A percentile compares a stretch with the other conserved stretches of the same genome.
Evolutionary conservation across 2,329 filamentous ascomycete species (phyloP).

Genomic region (Teratosphaeria viscida): DNA sequence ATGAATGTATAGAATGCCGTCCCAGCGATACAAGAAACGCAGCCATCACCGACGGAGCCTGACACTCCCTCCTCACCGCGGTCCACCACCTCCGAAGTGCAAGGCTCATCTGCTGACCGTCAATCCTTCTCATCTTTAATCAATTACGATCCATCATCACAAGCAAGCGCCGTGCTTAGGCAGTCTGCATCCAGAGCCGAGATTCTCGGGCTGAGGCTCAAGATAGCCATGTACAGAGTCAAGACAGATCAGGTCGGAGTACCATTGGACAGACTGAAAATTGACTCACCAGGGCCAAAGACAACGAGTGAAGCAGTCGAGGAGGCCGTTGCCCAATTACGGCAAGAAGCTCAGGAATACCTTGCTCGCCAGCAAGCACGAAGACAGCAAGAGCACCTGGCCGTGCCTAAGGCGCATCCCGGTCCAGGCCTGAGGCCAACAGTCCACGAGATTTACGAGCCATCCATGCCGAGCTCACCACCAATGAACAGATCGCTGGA

Average conservation of each 20-base stretch:
- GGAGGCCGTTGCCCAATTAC: conserved; percentile 17
- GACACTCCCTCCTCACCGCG: conserved; percentile 16
- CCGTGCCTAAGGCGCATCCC: background rate
- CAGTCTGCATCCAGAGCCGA: conserved; percentile 36
- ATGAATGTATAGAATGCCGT: background rate
- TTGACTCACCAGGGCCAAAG: conserved; percentile 1
- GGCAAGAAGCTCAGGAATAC: conserved; percentile 10
- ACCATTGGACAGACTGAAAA: conserved; percentile 35
- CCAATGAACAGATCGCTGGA: conserved; percentile 19
- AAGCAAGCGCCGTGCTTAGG: conserved; percentile 10
- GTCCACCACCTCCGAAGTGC: conserved; percentile 12
- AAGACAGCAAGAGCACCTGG: background rate
- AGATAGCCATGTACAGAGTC: conserved; percentile 65
- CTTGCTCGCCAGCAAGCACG: background rate
- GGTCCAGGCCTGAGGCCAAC: background rate
- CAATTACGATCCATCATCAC: conserved; percentile 37
- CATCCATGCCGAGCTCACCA: conserved; percentile 24
- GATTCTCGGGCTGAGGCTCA: conserved; percentile 56
- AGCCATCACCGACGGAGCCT: conserved; percentile 16
- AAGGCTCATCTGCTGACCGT: conserved; percentile 23
- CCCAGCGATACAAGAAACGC: conserved; percentile 6
- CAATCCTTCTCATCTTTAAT: conserved; percentile 38
- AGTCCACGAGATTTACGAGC: conserved; percentile 19
- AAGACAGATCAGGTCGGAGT: conserved; percentile 59
- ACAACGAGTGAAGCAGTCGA: conserved; percentile 11